Conservation (phyloP, 2,329 filamentous ascomycete species). For the Atkinsonella hypoxylon region DNA sequence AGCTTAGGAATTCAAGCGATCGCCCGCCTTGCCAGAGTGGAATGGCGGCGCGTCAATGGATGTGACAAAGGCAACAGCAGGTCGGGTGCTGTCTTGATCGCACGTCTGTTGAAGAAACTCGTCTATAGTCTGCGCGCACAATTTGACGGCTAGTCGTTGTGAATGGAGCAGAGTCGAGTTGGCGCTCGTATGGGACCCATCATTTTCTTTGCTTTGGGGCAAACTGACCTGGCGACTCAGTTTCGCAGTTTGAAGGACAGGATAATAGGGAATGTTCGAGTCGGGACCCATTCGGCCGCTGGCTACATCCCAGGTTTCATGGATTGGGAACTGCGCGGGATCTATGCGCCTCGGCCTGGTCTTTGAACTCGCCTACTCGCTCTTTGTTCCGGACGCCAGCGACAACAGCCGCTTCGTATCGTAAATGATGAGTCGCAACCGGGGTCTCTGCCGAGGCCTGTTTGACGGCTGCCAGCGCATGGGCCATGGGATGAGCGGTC, state of each 20-base stretch:
- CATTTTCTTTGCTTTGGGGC: no score
- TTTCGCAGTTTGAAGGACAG: background rate
- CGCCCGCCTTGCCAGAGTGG: background rate
- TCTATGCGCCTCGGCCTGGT: background rate
- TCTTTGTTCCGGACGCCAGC: constrained; percentile 1
- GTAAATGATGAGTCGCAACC: background rate
- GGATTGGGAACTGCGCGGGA: background rate
- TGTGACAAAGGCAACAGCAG: background rate
- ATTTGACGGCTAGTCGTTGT: background rate
- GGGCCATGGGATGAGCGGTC: background rate
- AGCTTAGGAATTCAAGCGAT: background rate
- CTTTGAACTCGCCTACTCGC: background rate
- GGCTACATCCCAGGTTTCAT: background rate
- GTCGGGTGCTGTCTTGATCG: background rate
- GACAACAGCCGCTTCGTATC: background rate
- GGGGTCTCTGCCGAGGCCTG: background rate
- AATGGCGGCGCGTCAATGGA: background rate
- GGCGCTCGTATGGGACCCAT: no score
- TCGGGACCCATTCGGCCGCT: background rate
- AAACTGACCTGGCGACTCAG: background rate
- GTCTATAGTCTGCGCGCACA: background rate
- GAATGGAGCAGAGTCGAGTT: background rate
- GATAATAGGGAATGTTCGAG: background rate
- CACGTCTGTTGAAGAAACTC: background rate
- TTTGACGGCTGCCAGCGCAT: background rate